Evolutionary conservation across 2,329 filamentous ascomycete genomes (phyloP).

Genomic region (Ophiocordyceps australis): DNA sequence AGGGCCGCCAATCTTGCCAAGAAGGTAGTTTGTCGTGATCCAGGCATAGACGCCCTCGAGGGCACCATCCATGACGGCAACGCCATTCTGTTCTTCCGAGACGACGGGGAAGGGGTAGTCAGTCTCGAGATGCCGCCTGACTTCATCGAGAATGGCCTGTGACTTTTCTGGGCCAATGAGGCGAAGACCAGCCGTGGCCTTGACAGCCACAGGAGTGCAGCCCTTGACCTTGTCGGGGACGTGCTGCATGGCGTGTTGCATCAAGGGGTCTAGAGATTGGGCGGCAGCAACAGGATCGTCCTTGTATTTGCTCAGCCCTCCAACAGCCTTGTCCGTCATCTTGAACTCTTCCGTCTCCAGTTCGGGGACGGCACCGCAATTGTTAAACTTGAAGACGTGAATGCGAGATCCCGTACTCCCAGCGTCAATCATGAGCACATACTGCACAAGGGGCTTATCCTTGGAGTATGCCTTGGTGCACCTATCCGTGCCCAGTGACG

Average conservation of each 20-base stretch:
- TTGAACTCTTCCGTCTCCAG: conserved; percentile 85
- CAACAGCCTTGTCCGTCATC: conserved; percentile 75
- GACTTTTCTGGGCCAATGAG: conserved; percentile 70
- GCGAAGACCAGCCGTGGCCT: conserved; percentile 87
- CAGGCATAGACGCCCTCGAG: conserved; percentile 97
- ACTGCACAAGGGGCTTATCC: conserved; percentile 88
- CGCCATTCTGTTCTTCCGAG: conserved; percentile 65
- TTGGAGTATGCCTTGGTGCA: conserved; percentile 73
- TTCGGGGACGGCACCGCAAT: conserved; percentile 89
- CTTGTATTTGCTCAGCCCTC: conserved; percentile 74
- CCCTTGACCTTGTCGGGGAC: conserved; percentile 78
- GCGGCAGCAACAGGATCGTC: conserved; percentile 76
- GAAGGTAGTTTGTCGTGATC: conserved; percentile 97
- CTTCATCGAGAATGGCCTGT: conserved; percentile 68
- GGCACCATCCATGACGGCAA: conserved; percentile 93
- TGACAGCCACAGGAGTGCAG: conserved; percentile 94
- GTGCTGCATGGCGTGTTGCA: conserved; percentile 67
- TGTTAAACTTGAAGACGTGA: conserved; percentile 98
- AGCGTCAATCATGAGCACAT: conserved; percentile 96
- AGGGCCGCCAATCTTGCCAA: conserved; percentile 89
- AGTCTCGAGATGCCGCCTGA: conserved; percentile 68
- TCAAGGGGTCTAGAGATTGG: conserved; percentile 69
- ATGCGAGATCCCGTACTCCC: conserved; percentile 96
- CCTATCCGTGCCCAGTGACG: conserved; percentile 47
- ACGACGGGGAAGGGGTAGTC: conserved; percentile 92